Percentiles rank a stretch among this genome's conserved stretches.
phyloP scores from a whole-genome alignment of 2,329 filamentous ascomycete species.

The Fusarium multiceps region DNA sequence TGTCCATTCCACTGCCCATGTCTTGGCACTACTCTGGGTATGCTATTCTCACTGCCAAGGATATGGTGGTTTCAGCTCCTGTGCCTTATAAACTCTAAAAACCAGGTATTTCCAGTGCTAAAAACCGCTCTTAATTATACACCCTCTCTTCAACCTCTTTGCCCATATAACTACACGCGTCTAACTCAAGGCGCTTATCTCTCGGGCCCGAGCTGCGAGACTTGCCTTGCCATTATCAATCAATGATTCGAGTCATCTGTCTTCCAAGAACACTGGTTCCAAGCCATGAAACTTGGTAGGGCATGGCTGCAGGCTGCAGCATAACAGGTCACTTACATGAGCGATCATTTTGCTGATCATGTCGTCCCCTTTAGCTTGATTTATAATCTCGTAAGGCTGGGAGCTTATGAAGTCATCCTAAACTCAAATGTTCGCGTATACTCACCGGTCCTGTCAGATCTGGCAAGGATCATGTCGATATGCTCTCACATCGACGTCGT shows the following conservation, averaged over 20 bases:
- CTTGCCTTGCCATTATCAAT: background rate
- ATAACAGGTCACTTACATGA: background rate
- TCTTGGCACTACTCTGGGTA: conserved; percentile 15
- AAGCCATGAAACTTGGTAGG: conserved; percentile 3
- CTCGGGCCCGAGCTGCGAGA: background rate
- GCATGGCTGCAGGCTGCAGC: background rate
- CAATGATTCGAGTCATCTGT: conserved; percentile 7
- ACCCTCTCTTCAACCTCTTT: background rate
- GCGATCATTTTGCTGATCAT: background rate
- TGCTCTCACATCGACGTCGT: conserved; percentile 4
- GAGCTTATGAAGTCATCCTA: conserved; percentile 26
- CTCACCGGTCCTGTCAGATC: conserved; percentile 17
- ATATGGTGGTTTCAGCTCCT: conserved; percentile 10
- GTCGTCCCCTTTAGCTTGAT: conserved; percentile 1
- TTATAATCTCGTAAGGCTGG: conserved; percentile 1
- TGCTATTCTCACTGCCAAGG: conserved; percentile 13
- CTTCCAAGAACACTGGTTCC: conserved; percentile 11
- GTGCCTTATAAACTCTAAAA: background rate
- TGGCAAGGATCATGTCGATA: background rate
- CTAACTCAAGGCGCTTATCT: conserved; percentile 2
- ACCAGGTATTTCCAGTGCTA: conserved; percentile 7
- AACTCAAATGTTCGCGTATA: conserved; percentile 16
- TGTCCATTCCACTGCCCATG: conserved; percentile 24
- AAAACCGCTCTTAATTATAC: conserved; percentile 3
- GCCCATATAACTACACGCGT: background rate